A percentile compares a stretch with the other conserved stretches of the same genome.
These are phyloP conservation scores for Lactarius akahatsu DNA, from an alignment of 768 basidiomycete species.

Conservation along the genomic window DNA sequence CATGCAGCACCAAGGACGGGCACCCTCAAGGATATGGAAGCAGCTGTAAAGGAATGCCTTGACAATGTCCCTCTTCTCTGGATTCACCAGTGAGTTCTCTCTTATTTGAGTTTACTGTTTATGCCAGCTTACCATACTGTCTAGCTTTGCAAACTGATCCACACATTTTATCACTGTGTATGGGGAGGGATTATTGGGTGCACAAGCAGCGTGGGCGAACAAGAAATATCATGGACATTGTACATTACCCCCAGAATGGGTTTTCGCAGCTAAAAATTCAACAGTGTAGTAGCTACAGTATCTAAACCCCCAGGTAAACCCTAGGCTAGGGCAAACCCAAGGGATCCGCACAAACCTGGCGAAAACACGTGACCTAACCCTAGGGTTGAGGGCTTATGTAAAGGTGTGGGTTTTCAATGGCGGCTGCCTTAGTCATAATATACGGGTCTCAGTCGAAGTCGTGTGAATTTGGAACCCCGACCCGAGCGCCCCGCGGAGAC, in stretches of 20 bases:
- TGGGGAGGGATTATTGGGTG: constrained; percentile 33
- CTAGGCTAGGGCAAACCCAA: too few relatives aligned
- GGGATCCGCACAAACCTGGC: neutral
- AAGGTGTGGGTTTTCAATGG: neutral
- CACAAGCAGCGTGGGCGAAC: constrained; percentile 37
- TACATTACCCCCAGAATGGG: constrained; percentile 6
- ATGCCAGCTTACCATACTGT: neutral
- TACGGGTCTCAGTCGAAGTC: too few relatives aligned
- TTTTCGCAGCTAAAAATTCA: neutral
- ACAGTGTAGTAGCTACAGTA: too few relatives aligned
- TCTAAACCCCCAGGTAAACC: too few relatives aligned
- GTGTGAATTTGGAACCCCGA: too few relatives aligned
- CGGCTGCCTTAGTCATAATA: too few relatives aligned
- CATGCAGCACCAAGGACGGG: neutral
- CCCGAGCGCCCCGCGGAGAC: too few relatives aligned
- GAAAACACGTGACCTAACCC: neutral
- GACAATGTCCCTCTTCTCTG: neutral
- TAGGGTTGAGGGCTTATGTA: neutral
- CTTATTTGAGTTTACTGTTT: neutral
- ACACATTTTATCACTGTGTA: constrained; percentile 34
- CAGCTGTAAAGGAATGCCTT: neutral
- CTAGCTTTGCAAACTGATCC: constrained; percentile 33
- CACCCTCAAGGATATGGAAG: neutral
- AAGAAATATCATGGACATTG: constrained; percentile 37
- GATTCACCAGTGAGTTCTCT: neutral